These are phyloP conservation scores for Microdochium nivale DNA, from an alignment of 2,329 filamentous ascomycete genomes.

Conservation along the genomic window DNA sequence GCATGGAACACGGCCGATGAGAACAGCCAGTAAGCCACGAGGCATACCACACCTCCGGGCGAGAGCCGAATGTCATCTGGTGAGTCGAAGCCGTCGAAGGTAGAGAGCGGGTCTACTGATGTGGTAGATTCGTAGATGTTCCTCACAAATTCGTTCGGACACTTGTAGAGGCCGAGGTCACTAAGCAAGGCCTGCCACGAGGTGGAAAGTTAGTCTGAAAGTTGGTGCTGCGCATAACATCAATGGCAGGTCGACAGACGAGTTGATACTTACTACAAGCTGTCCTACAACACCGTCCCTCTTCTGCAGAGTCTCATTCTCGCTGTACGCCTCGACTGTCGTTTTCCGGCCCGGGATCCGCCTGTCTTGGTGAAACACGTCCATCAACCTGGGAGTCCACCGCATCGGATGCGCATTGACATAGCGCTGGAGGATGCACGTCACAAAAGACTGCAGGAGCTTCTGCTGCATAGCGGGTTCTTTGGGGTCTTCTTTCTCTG, in stretches of 20 bases:
- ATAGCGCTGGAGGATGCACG: constrained; percentile 67
- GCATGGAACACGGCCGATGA: constrained; percentile 53
- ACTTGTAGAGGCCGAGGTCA: constrained; percentile 46
- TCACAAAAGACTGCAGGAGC: constrained; percentile 69
- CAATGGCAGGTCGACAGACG: constrained; percentile 2
- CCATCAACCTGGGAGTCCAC: constrained; percentile 57
- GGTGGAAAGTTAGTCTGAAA: constrained; percentile 5
- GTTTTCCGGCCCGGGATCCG: constrained; percentile 54
- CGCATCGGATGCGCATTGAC: constrained; percentile 51
- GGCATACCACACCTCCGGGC: constrained; percentile 47
- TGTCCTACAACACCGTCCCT: constrained; percentile 63
- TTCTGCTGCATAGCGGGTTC: constrained; percentile 55
- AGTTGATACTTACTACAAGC: constrained; percentile 45
- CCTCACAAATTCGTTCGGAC: constrained; percentile 35
- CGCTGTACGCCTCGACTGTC: constrained; percentile 54
- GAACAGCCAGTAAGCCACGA: constrained; percentile 55
- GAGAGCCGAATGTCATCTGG: constrained; percentile 48
- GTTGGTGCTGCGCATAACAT: background rate
- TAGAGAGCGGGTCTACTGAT: constrained; percentile 34
- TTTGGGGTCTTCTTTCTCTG: constrained; percentile 40
- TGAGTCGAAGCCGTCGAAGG: constrained; percentile 35
- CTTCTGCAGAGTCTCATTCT: constrained; percentile 51
- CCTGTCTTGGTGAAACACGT: constrained; percentile 57
- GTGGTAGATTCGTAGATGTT: constrained; percentile 32
- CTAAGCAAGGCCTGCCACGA: constrained; percentile 48